phyloP scores from a whole-genome alignment of 2,329 filamentous ascomycete genomes.

The Claviceps digitariae region DNA sequence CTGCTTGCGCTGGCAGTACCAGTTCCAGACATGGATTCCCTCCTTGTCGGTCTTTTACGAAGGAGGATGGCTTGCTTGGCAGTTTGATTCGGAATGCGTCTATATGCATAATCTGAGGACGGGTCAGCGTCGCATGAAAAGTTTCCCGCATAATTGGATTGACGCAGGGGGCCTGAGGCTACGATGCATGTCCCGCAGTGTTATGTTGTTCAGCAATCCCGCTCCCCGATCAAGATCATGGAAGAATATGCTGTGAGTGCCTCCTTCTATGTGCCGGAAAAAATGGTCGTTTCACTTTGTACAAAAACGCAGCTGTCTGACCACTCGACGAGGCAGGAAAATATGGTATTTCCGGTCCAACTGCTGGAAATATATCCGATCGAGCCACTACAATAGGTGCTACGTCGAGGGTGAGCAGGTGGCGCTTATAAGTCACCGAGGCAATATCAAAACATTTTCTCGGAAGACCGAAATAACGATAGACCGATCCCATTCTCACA shows the following conservation, averaged over 20 bases:
- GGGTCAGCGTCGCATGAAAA: constrained; percentile 10
- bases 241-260: constrained; percentile 6
- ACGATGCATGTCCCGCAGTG: constrained; percentile 8
- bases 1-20: too few species aligned
- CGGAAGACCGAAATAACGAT: constrained; percentile 11
- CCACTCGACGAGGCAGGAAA: constrained; percentile 5
- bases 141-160: constrained; percentile 6
- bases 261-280: neutral
- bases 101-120: constrained; percentile 14
- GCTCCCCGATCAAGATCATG: too few species aligned
- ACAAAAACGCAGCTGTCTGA: neutral
- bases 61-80: constrained; percentile 15
- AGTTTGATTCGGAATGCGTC: constrained; percentile 9
- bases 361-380: too few species aligned
- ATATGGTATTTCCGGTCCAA: constrained; percentile 10
- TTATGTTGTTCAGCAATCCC: neutral
- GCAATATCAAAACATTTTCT: constrained; percentile 11
- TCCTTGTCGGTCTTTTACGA: too few species aligned
- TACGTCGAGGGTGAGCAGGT: constrained; percentile 10
- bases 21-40: too few species aligned
- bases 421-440: constrained; percentile 11
- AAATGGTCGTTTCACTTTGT: neutral
- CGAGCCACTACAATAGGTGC: constrained; percentile 3
- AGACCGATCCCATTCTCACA: neutral
- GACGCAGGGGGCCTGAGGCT: constrained; percentile 9